Percentiles rank a stretch among this genome's conserved stretches.
Conservation (phyloP, 768 basidiomycete genomes). For the Trametopsis cervina region DNA sequence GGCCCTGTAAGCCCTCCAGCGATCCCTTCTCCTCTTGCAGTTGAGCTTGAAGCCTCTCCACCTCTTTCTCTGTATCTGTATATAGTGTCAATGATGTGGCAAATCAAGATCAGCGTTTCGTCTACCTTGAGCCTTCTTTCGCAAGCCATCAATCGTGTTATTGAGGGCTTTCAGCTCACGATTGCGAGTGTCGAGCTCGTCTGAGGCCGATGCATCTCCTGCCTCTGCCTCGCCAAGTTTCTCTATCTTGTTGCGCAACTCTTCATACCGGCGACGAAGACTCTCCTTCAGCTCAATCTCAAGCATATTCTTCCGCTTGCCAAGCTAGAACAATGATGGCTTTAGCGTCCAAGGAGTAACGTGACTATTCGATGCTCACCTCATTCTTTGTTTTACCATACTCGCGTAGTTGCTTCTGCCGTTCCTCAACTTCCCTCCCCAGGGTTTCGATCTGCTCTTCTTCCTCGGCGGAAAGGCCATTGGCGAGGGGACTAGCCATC, state of each 20-base stretch:
- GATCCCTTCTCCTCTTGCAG: constrained; percentile 60
- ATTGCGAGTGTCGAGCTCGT: constrained; percentile 60
- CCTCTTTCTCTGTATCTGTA: constrained; percentile 64
- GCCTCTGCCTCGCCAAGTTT: constrained; percentile 54
- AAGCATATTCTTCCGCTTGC: constrained; percentile 68
- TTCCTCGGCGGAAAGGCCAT: constrained; percentile 70
- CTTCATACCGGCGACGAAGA: constrained; percentile 72
- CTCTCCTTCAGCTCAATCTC: constrained; percentile 94
- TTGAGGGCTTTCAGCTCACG: constrained; percentile 67
- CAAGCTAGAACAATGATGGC: constrained; percentile 4
- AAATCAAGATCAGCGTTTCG: not conserved
- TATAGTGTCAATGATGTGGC: not conserved
- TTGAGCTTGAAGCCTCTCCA: constrained; percentile 51
- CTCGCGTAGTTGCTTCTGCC: constrained; percentile 65
- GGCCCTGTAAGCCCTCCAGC: constrained; percentile 70
- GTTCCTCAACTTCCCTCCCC: constrained; percentile 67
- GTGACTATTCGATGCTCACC: constrained; percentile 36
- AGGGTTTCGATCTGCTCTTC: constrained; percentile 56
- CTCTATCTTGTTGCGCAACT: constrained; percentile 72
- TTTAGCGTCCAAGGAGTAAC: too few relatives aligned
- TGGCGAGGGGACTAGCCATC: constrained; percentile 65
- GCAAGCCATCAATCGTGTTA: constrained; percentile 55
- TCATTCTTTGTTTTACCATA: constrained; percentile 62
- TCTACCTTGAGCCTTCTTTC: constrained; percentile 56
- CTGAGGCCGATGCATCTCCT: constrained; percentile 49